Evolutionary conservation across 768 basidiomycete species (phyloP), one percentile per base, ranked within the genome.

Genomic region (Russula foetens): DNA sequence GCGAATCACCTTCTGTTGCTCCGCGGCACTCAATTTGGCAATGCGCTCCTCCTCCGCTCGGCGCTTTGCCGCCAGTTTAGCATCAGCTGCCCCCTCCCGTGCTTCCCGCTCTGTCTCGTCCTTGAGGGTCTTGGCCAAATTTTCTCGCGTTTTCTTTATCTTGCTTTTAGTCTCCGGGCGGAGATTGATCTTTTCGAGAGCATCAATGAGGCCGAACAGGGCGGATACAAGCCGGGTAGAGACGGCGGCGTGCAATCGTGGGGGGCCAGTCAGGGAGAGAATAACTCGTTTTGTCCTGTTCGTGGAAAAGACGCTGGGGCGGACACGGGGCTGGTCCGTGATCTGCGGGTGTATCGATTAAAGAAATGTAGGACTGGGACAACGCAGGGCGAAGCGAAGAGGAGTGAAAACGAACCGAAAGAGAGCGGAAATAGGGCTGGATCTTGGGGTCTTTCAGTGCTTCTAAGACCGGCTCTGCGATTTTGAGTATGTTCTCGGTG

Each of bases 131-230:
- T 81, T 84, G 54, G 85, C 84, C 31, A 91, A 73, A 19, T 86
- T 86, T 53, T 92, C 85, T 52, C 93, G 79, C 24, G 76, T 77
- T 72, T 83, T 90, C 70, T 77, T 81, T 53, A 95, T 78, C 75
- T 95, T 96, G 45, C 70, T 70, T 69, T 81, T 83, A 50, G 92
- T 93, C 76, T 96, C 93, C 15, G 92, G 89, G 26, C 91, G 84
- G 50, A 93, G 74, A 55, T 75, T 75, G 38, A 66, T 49, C 60
- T 73, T 75, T 45, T 74, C 74, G 54, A 94, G 71, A 19, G 79
- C 71, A 70, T 97, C 93, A 63, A 92, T 77, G 62, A 95, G 79
- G 43, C 83, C 77, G 74, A 95, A 89, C n/a, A 81, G 68, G 33
- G 85, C 82, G 35, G 82, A 71, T 56, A 95, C 76, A 65, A 95